Conservation (phyloP, 2,329 filamentous ascomycete genomes). For the Fusarium poae region DNA sequence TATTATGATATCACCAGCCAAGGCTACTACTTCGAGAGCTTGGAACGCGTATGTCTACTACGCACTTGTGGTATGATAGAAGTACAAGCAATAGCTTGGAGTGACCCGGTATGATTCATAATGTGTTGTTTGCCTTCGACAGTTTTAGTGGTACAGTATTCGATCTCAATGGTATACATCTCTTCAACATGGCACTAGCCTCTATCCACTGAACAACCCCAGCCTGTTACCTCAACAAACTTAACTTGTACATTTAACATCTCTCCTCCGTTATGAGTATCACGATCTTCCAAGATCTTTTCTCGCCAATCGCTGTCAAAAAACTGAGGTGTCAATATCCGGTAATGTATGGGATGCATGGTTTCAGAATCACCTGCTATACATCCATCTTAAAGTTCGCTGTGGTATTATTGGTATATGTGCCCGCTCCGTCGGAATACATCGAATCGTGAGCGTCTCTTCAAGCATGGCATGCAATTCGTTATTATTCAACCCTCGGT, state of each 20-base stretch:
- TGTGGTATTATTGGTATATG: slow-evolving; percentile 49
- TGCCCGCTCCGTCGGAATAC: slow-evolving; percentile 41
- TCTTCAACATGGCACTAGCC: neutral
- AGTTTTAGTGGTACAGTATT: neutral
- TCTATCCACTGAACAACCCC: neutral
- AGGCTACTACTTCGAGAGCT: neutral
- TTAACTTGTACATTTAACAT: neutral
- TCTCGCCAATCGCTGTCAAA: neutral
- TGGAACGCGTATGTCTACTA: neutral
- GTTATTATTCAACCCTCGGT: slow-evolving; percentile 31
- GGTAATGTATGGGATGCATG: slow-evolving; percentile 9
- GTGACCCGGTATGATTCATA: neutral
- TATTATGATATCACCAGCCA: neutral
- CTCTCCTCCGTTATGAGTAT: slow-evolving; percentile 3
- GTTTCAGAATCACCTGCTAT: slow-evolving; percentile 12
- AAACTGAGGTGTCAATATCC: neutral
- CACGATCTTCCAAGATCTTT: neutral
- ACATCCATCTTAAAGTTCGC: slow-evolving; percentile 22
- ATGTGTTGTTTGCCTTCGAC: neutral
- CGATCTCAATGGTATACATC: neutral
- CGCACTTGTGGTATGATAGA: neutral
- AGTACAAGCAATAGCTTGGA: neutral
- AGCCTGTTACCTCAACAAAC: neutral
- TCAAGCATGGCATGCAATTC: slow-evolving; percentile 47
- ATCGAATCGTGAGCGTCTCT: slow-evolving; percentile 47